Conservation (phyloP, 140 eudicot genomes). For the Anethum foeniculum region DNA sequence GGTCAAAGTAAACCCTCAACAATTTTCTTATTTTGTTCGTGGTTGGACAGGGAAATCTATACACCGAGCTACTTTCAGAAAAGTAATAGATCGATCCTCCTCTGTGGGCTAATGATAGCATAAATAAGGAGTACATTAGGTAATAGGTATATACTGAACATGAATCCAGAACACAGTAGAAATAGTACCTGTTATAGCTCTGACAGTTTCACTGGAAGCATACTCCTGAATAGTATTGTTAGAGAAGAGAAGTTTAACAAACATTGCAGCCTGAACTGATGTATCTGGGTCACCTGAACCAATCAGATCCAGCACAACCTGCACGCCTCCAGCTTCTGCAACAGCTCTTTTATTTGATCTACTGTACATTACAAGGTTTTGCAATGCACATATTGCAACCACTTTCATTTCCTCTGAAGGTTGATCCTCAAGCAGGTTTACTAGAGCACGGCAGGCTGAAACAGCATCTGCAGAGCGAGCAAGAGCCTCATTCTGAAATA, state of each 20-base stretch:
- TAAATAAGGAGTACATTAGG: background rate
- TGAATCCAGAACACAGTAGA: background rate
- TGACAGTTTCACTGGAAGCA: constrained; percentile 97
- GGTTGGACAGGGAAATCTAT: background rate
- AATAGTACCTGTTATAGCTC: constrained; percentile 92
- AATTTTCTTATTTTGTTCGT: background rate
- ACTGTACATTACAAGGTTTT: constrained; percentile 96
- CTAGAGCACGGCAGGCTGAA: constrained; percentile 91
- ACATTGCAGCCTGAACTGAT: constrained; percentile 94
- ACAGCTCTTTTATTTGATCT: constrained; percentile 94
- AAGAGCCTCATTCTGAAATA: constrained; percentile 86
- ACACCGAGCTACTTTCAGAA: background rate
- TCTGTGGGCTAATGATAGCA: constrained; percentile 3
- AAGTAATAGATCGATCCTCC: background rate
- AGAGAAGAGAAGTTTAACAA: constrained; percentile 81
- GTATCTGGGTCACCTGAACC: constrained; percentile 95
- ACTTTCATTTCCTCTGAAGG: constrained; percentile 99
- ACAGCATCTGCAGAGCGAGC: constrained; percentile 89
- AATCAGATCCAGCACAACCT: constrained; percentile 85
- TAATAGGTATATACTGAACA: background rate
- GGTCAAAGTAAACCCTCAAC: background rate
- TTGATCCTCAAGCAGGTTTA: constrained; percentile 91
- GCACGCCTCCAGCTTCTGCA: constrained; percentile 99
- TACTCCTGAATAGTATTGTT: constrained; percentile 95
- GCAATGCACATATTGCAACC: constrained; percentile 90